Base-by-base conservation (phyloP, 805 yeast species). In the Ogataea zsoltii region DNA sequence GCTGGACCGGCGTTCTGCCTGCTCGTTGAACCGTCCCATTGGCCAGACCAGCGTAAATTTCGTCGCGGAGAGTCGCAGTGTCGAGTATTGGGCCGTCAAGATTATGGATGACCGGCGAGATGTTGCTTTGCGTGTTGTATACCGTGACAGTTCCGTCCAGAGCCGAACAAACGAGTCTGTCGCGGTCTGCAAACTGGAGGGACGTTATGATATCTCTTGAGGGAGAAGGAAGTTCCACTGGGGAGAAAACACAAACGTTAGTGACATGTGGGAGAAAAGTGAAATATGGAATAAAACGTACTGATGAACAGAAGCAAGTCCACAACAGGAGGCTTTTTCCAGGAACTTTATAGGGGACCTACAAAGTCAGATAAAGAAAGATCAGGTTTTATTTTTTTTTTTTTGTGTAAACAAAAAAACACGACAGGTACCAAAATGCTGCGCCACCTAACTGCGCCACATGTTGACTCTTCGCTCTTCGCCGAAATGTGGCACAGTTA, bases 1-100 rank as follows among this genome's bases (percentile, higher is more conserved):
- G 23, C 32, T 37, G n/a, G 26, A 42, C 37, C 44, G 25, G 32
- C 63, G 55, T 16, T 57, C 31, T 11, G 55, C 3, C 69, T 60
- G 45, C 75, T 38, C 68, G 70, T 16, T 73, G 61, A 1, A 83
- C 65, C n/a, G 71, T 63, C 2, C 89, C 87, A 49, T 80, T 80
- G 2, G 79, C 65, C 21, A 72, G 70, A 0, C 85, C 83, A 17
- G 50, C 41, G 34, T 48, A 51, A 6, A 48, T 18, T 14, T 17
- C 23, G 14, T 45, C 26, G 17, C 41, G 34, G 29, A 51, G 32
- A 14, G 12, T 15, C n/a, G 46, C 26, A 2, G 53, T 41, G 34
- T 50, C 51, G 14, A 54, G 45, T 10, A 44, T 37, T 12, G 55
- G 51, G 29, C 48, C 41, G 41, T 43, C 45, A 4, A 51, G 48